These are phyloP conservation scores for Holtermanniella nyarrowii DNA, from an alignment of 768 basidiomycete species.

Conservation along the genomic window DNA sequence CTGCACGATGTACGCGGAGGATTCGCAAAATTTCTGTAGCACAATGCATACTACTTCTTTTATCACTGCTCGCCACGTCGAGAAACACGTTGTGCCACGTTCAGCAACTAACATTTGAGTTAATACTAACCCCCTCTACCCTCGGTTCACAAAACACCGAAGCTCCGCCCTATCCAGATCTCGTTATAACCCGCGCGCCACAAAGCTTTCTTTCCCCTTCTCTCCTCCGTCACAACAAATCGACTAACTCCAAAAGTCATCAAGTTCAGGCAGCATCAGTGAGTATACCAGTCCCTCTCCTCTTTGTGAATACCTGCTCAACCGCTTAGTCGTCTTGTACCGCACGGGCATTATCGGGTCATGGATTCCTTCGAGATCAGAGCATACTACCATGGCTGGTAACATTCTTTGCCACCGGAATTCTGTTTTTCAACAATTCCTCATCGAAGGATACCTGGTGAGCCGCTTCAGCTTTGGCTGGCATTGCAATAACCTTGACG, in stretches of 20 bases:
- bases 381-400: no score
- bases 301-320: background rate
- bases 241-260: background rate
- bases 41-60: no score
- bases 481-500: background rate
- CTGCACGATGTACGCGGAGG: no score
- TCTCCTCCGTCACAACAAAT: background rate
- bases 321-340: background rate
- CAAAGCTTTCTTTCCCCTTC: background rate
- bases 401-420: no score
- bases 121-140: no score
- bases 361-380: background rate
- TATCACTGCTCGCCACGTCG: no score
- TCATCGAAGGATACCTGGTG: background rate
- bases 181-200: background rate
- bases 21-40: no score
- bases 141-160: no score
- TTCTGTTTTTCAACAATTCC: no score
- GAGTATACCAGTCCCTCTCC: background rate
- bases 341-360: background rate
- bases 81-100: no score
- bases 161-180: background rate
- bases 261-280: background rate
- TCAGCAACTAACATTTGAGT: no score
- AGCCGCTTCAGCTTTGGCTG: background rate